These are phyloP conservation scores for Pisolithus albus DNA, from an alignment of 768 basidiomycete genomes.

Conservation along the genomic window DNA sequence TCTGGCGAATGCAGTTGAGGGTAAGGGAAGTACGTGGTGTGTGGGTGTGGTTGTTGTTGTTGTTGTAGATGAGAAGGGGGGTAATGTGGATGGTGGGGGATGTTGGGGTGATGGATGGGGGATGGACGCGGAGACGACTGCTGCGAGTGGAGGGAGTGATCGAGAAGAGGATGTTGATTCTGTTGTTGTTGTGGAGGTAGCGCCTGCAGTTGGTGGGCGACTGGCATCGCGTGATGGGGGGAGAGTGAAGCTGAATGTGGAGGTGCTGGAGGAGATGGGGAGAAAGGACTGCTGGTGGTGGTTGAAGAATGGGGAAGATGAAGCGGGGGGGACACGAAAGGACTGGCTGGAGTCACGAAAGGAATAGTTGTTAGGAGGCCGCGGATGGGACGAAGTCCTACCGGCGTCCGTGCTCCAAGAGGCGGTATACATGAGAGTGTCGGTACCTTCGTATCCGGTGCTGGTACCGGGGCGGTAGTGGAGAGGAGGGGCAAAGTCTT, in stretches of 20 bases:
- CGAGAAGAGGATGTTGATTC: slow-evolving; percentile 27
- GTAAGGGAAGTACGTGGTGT: slow-evolving; percentile 51
- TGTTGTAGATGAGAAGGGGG: no score
- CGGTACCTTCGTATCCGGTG: slow-evolving; percentile 61
- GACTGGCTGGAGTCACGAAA: slow-evolving; percentile 78
- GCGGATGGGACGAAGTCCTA: slow-evolving; percentile 17
- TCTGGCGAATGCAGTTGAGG: slow-evolving; percentile 43
- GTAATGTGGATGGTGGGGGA: slow-evolving; percentile 29
- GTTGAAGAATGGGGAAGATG: slow-evolving; percentile 32
- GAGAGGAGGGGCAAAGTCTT: slow-evolving; percentile 31
- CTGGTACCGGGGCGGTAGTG: slow-evolving; percentile 64
- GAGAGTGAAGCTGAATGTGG: slow-evolving; percentile 40
- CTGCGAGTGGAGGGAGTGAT: slow-evolving; percentile 68
- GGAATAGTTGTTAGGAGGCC: slow-evolving; percentile 50
- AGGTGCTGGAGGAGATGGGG: slow-evolving; percentile 38
- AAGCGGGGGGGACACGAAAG: slow-evolving; percentile 61
- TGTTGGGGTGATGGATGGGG: slow-evolving; percentile 36
- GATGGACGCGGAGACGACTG: slow-evolving; percentile 71
- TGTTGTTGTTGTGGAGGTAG: slow-evolving; percentile 6
- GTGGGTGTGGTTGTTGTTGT: slow-evolving; percentile 31
- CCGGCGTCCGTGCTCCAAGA: slow-evolving; percentile 35
- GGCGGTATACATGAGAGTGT: slow-evolving; percentile 24
- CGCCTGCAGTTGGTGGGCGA: slow-evolving; percentile 49
- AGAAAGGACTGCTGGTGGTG: slow-evolving; percentile 65
- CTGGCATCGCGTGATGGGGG: slow-evolving; percentile 33